Conservation (phyloP, 805 yeast genomes). For the Candida oleophila region DNA sequence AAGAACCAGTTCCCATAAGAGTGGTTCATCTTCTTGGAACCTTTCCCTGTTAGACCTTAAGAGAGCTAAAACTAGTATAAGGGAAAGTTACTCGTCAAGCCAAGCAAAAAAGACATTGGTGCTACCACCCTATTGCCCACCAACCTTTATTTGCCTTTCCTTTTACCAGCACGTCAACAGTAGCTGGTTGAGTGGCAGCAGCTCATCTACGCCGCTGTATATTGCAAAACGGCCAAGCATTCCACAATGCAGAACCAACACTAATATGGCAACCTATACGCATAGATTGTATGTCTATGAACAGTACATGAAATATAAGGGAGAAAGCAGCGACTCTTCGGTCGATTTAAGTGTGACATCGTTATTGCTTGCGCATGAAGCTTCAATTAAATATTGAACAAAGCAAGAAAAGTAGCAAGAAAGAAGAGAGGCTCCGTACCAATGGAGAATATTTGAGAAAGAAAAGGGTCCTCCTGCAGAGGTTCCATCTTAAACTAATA, state of each 20-base stretch:
- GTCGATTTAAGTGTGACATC: neutral
- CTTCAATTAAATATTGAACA: neutral
- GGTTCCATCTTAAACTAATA: too few species aligned
- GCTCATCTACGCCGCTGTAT: neutral
- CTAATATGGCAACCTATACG: slow-evolving; percentile 22
- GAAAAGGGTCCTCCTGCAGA: too few species aligned
- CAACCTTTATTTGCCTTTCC: slow-evolving; percentile 4
- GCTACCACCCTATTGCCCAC: slow-evolving; percentile 15
- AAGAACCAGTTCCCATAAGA: too few species aligned
- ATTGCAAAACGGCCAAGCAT: slow-evolving; percentile 14
- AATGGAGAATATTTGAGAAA: neutral
- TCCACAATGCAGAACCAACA: slow-evolving; percentile 23
- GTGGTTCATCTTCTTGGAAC: neutral
- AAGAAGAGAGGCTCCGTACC: too few species aligned
- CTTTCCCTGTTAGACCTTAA: neutral
- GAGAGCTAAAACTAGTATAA: too few species aligned
- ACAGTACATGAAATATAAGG: neutral
- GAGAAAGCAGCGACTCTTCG: neutral
- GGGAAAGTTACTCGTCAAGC: too few species aligned
- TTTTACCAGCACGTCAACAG: slow-evolving; percentile 1
- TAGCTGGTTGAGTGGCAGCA: neutral
- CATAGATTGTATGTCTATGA: slow-evolving; percentile 22
- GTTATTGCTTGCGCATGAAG: neutral
- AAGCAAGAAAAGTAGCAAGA: too few species aligned
- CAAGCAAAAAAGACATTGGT: neutral